Evolutionary conservation across 2,329 filamentous ascomycete genomes (phyloP).

Genomic region (Acephala macrosclerotiorum): DNA sequence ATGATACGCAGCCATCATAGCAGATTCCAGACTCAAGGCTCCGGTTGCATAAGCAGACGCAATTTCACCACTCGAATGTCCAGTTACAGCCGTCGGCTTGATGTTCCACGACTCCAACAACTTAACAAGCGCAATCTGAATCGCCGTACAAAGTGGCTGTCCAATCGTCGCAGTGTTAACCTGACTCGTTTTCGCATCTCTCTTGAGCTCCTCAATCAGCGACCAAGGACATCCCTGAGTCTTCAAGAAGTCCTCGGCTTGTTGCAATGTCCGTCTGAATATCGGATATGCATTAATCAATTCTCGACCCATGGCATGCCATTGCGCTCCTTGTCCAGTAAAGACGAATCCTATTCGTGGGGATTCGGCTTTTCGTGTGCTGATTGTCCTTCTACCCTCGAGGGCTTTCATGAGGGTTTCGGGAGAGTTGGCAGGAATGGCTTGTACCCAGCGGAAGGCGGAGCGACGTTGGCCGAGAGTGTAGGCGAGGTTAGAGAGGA

Average conservation of each 20-base stretch:
- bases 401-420: conserved; percentile 3
- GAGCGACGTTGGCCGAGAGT: conserved; percentile 33
- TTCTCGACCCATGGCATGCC: conserved; percentile 5
- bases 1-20: too few relatives aligned
- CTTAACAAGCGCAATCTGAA: conserved; percentile 42
- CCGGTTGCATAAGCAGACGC: background rate
- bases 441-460: conserved; percentile 37
- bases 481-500: too few relatives aligned
- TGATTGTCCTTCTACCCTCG: conserved; percentile 1
- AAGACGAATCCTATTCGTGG: conserved; percentile 30
- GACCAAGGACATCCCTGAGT: too few relatives aligned
- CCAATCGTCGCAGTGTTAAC: background rate
- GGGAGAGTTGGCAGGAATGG: conserved; percentile 23
- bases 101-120: conserved; percentile 33
- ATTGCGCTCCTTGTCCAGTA: conserved; percentile 40
- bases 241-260: too few relatives aligned
- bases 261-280: too few relatives aligned
- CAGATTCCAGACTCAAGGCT: background rate
- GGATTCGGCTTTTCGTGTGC: background rate
- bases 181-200: too few relatives aligned
- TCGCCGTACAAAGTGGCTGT: conserved; percentile 35
- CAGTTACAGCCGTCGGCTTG: conserved; percentile 34
- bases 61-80: conserved; percentile 36
- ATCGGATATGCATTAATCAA: too few relatives aligned
- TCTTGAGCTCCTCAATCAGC: too few relatives aligned